Evolutionary conservation across 2,329 filamentous ascomycete species (phyloP).

Genomic region (Fusarium sambucinum): DNA sequence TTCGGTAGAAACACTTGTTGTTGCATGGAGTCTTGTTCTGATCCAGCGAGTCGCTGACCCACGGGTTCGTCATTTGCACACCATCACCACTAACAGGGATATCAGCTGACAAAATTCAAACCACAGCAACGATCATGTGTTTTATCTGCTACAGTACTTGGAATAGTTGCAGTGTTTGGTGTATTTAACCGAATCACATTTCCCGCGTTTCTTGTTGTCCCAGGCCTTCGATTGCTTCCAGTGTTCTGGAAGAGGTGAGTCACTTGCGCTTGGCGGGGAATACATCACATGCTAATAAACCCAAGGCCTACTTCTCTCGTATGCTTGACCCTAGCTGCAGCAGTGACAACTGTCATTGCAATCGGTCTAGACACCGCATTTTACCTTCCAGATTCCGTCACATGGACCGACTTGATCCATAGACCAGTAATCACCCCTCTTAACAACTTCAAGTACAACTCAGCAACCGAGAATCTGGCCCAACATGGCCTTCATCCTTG

Average conservation of each 20-base stretch:
- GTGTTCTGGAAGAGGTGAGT: slow-evolving; percentile 84
- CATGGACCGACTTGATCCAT: slow-evolving; percentile 72
- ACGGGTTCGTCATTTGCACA: slow-evolving; percentile 67
- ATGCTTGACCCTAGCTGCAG: slow-evolving; percentile 72
- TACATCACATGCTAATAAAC: slow-evolving; percentile 40
- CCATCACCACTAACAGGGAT: slow-evolving; percentile 10
- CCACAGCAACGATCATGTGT: slow-evolving; percentile 78
- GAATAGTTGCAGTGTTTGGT: slow-evolving; percentile 84
- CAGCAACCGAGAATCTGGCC: slow-evolving; percentile 75
- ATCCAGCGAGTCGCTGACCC: slow-evolving; percentile 86
- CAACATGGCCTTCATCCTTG: slow-evolving; percentile 82
- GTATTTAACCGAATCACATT: slow-evolving; percentile 98
- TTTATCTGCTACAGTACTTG: slow-evolving; percentile 80
- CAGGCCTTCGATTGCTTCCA: slow-evolving; percentile 83
- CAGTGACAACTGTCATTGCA: slow-evolving; percentile 77
- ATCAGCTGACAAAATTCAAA: slow-evolving; percentile 45
- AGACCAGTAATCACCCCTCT: slow-evolving; percentile 79
- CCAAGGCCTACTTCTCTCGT: slow-evolving; percentile 70
- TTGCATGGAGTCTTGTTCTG: slow-evolving; percentile 93
- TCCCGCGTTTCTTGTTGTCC: slow-evolving; percentile 89
- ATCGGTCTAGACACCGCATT: slow-evolving; percentile 88
- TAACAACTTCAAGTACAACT: slow-evolving; percentile 84
- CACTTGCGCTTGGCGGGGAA: slow-evolving; percentile 39
- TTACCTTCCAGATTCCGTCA: slow-evolving; percentile 74
- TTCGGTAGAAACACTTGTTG: slow-evolving; percentile 91